Evolutionary conservation across 345 rosid species (phyloP).

Genomic region (Moringa oleifera): DNA sequence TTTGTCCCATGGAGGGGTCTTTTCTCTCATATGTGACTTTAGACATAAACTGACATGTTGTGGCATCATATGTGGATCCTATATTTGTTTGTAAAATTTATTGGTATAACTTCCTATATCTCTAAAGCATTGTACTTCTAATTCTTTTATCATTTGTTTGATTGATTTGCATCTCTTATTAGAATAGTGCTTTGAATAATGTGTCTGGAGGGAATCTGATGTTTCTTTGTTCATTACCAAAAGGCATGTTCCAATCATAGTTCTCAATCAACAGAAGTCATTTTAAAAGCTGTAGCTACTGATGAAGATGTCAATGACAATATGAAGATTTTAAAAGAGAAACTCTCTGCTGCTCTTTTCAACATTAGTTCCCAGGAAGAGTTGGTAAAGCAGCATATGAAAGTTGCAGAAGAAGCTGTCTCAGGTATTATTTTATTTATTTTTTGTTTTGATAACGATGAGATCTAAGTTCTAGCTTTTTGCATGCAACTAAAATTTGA

Average conservation of each 20-base stretch:
- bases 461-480: neutral
- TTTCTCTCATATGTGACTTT: too few species aligned
- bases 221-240: slow-evolving; percentile 14
- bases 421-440: slow-evolving; percentile 55
- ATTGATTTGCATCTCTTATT: too few species aligned
- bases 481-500: neutral
- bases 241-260: slow-evolving; percentile 35
- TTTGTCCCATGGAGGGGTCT: too few species aligned
- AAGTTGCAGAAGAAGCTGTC: slow-evolving; percentile 98
- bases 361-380: slow-evolving; percentile 77
- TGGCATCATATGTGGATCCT: too few species aligned
- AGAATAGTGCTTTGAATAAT: neutral
- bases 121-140: too few species aligned
- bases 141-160: too few species aligned
- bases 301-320: slow-evolving; percentile 51
- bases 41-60: too few species aligned
- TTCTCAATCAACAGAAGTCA: slow-evolving; percentile 59
- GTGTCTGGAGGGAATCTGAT: slow-evolving; percentile 9
- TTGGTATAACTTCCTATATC: too few species aligned
- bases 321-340: slow-evolving; percentile 47
- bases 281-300: slow-evolving; percentile 33
- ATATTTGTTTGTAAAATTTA: too few species aligned
- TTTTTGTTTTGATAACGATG: too few species aligned
- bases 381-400: slow-evolving; percentile 79
- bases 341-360: slow-evolving; percentile 75